Conservation (phyloP, 495 filamentous ascomycete species). For the Penicillium malachiteum region DNA sequence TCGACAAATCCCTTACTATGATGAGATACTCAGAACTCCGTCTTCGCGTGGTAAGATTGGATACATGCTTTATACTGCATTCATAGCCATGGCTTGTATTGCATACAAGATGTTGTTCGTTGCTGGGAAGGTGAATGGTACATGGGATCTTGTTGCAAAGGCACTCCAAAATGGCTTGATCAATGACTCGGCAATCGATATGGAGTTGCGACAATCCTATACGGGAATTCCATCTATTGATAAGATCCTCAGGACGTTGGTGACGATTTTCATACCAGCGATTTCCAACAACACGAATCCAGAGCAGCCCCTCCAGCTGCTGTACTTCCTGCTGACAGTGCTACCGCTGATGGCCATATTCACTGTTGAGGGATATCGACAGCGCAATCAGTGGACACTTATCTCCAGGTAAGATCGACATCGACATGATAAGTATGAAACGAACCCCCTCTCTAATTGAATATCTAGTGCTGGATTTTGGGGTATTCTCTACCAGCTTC, state of each 20-base stretch:
- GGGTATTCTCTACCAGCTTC: conserved; percentile 18
- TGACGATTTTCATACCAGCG: conserved; percentile 12
- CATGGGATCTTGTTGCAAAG: background rate
- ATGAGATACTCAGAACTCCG: background rate
- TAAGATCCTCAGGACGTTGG: conserved; percentile 5
- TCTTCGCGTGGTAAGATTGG: background rate
- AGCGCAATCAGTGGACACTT: conserved; percentile 14
- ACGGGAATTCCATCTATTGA: conserved; percentile 9
- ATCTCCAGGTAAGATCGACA: conserved; percentile 3
- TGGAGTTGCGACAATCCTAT: conserved; percentile 4
- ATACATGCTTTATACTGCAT: background rate
- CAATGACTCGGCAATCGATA: background rate
- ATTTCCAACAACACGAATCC: conserved; percentile 1
- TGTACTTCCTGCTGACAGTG: conserved; percentile 16
- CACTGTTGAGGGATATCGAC: conserved; percentile 19
- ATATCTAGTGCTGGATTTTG: conserved; percentile 8
- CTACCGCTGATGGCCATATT: conserved; percentile 16
- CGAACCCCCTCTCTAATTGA: background rate
- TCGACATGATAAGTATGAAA: background rate
- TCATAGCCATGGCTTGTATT: background rate
- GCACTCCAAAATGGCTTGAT: background rate
- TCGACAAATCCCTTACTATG: background rate
- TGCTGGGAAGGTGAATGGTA: background rate
- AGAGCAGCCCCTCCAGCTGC: conserved; percentile 13
- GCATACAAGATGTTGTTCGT: background rate